These are phyloP conservation scores for Globisporangium uncinulatum DNA, from an alignment of 352 stramenopile species.

Conservation along the genomic window DNA sequence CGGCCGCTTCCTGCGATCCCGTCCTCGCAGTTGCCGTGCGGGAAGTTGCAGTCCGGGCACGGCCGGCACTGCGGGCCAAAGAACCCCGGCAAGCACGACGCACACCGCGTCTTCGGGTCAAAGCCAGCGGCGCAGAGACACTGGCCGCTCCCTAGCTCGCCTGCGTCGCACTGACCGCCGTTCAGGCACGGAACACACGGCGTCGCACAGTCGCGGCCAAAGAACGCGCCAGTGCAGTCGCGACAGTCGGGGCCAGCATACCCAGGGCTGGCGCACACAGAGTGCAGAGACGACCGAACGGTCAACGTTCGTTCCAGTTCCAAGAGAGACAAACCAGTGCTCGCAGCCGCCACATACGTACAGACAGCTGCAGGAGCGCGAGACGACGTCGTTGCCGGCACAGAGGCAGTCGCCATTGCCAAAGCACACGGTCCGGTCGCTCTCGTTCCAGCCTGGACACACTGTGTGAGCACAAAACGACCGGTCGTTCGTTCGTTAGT, in stretches of 20 bases:
- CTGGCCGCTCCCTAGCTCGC: slow-evolving; percentile 47
- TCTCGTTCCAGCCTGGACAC: slow-evolving; percentile 69
- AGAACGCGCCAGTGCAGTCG: slow-evolving; percentile 60
- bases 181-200: slow-evolving; percentile 75
- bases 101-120: slow-evolving; percentile 66
- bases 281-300: too few relatives aligned
- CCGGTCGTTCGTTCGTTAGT: neutral
- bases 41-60: slow-evolving; percentile 83
- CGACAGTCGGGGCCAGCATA: slow-evolving; percentile 69
- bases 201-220: slow-evolving; percentile 37
- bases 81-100: slow-evolving; percentile 70
- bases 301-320: neutral
- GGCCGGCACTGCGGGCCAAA: slow-evolving; percentile 64
- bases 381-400: slow-evolving; percentile 50
- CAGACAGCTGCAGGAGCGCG: slow-evolving; percentile 58
- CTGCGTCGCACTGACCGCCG: slow-evolving; percentile 62
- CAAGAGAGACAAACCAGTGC: neutral
- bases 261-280: slow-evolving; percentile 23
- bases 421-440: slow-evolving; percentile 39
- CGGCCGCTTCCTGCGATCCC: slow-evolving; percentile 68
- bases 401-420: slow-evolving; percentile 70
- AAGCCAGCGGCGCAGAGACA: slow-evolving; percentile 73
- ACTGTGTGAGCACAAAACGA: slow-evolving; percentile 16
- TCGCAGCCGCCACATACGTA: slow-evolving; percentile 26
- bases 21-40: slow-evolving; percentile 81